These are phyloP conservation scores for Termitomyces sp. DNA, from an alignment of 768 basidiomycete genomes.

Conservation along the genomic window DNA sequence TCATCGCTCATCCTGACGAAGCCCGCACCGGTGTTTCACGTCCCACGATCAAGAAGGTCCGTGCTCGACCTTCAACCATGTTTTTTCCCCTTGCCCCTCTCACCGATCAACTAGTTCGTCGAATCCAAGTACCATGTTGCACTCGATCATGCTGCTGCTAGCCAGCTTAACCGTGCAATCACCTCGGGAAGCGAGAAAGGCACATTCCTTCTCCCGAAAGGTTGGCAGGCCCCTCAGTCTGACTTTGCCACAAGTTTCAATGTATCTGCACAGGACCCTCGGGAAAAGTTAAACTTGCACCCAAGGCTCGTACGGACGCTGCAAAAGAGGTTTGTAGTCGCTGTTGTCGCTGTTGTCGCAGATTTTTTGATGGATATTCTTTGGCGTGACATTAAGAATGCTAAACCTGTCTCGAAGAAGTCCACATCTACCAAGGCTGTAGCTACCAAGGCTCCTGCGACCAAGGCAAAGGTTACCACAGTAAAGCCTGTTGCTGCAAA, in stretches of 20 bases:
- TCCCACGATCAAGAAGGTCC: constrained; percentile 76
- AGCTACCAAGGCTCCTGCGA: constrained; percentile 31
- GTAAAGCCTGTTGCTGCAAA: constrained; percentile 1
- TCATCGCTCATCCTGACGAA: constrained; percentile 68
- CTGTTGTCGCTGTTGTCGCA: neutral
- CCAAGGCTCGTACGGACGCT: constrained; percentile 59
- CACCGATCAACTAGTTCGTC: constrained; percentile 55
- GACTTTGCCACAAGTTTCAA: constrained; percentile 9
- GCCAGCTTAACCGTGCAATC: constrained; percentile 83
- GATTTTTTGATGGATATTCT: constrained; percentile 7
- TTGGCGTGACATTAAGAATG: constrained; percentile 28
- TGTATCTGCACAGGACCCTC: constrained; percentile 25
- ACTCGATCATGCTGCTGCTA: constrained; percentile 68
- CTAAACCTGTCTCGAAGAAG: constrained; percentile 45
- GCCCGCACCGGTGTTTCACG: constrained; percentile 77
- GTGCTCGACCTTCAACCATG: constrained; percentile 18
- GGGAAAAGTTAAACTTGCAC: constrained; percentile 44
- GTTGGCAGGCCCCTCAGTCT: constrained; percentile 23
- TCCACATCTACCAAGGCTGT: constrained; percentile 20
- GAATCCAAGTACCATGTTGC: constrained; percentile 81
- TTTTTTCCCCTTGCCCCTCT: constrained; percentile 14
- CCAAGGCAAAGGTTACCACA: constrained; percentile 23
- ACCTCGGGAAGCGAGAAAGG: constrained; percentile 48
- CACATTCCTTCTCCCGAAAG: constrained; percentile 51
- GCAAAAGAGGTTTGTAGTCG: constrained; percentile 45